Conservation (phyloP, 1,284 basidiomycete species). For the Heterobasidion parviporum region DNA sequence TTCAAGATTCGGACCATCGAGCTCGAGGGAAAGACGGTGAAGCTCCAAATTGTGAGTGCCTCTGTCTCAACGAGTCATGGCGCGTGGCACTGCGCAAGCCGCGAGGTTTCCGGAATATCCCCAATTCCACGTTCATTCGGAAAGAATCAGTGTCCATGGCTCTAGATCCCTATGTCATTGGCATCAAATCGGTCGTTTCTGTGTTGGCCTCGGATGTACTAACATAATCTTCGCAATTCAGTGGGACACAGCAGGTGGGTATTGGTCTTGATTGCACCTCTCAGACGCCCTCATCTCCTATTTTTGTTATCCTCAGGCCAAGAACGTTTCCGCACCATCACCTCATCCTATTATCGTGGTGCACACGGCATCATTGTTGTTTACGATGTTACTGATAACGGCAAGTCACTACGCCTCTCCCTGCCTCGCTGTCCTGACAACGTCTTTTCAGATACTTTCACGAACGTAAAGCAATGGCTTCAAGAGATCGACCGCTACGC, state of each 20-base stretch:
- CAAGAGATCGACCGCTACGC: constrained; percentile 99
- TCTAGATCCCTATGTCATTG: background rate
- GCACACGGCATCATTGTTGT: constrained; percentile 98
- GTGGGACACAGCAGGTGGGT: constrained; percentile 91
- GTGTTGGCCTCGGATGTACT: background rate
- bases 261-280: constrained; percentile 11
- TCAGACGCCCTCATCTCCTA: background rate
- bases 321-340: constrained; percentile 96
- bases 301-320: constrained; percentile 48
- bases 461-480: constrained; percentile 99
- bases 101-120: too few species aligned
- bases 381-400: constrained; percentile 98
- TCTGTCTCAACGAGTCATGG: background rate
- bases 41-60: constrained; percentile 92
- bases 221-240: constrained; percentile 22
- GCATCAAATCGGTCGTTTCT: background rate
- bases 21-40: constrained; percentile 98
- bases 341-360: constrained; percentile 94
- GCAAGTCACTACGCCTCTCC: constrained; percentile 30
- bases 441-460: constrained; percentile 73
- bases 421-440: constrained; percentile 6
- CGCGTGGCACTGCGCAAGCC: background rate
- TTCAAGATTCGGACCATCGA: constrained; percentile 99
- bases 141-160: too few species aligned
- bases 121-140: too few species aligned